These are phyloP conservation scores for Ophiostoma novo-ulmi DNA, from an alignment of 2,329 filamentous ascomycete species.

Conservation along the genomic window DNA sequence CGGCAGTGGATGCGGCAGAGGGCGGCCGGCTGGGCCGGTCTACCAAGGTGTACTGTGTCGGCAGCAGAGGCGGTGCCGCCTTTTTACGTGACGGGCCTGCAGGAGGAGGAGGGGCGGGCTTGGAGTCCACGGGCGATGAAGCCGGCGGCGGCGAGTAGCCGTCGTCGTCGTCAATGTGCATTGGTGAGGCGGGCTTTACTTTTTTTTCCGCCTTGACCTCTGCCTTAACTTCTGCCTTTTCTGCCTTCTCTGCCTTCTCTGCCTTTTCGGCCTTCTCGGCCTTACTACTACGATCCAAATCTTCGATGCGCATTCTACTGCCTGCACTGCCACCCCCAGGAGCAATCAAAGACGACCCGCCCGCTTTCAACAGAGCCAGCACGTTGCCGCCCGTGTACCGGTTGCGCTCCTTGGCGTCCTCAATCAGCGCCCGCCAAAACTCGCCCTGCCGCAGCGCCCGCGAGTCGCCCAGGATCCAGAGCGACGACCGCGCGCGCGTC, in stretches of 20 bases:
- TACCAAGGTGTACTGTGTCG: conserved; percentile 25
- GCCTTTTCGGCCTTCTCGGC: background rate
- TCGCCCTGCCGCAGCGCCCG: conserved; percentile 78
- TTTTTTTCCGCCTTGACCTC: background rate
- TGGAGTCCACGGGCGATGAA: conserved; percentile 11
- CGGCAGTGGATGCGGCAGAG: conserved; percentile 22
- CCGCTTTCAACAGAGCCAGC: conserved; percentile 40
- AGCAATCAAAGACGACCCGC: background rate
- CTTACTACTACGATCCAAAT: background rate
- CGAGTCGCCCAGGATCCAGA: conserved; percentile 95
- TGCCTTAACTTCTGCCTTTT: background rate
- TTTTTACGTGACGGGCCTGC: conserved; percentile 20
- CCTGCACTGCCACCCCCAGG: background rate
- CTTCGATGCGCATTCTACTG: background rate
- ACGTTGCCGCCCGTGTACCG: conserved; percentile 68
- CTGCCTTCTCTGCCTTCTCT: background rate
- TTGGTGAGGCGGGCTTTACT: background rate
- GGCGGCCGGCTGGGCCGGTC: conserved; percentile 20
- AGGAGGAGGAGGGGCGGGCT: background rate
- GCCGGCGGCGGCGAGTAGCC: conserved; percentile 26
- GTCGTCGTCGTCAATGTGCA: conserved; percentile 20
- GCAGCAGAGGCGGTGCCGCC: conserved; percentile 27
- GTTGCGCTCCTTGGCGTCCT: conserved; percentile 69
- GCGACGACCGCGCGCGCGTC: conserved; percentile 89
- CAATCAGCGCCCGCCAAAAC: conserved; percentile 83